Evolutionary conservation across 768 basidiomycete species (phyloP).

Genomic region (Amanita thiersii): DNA sequence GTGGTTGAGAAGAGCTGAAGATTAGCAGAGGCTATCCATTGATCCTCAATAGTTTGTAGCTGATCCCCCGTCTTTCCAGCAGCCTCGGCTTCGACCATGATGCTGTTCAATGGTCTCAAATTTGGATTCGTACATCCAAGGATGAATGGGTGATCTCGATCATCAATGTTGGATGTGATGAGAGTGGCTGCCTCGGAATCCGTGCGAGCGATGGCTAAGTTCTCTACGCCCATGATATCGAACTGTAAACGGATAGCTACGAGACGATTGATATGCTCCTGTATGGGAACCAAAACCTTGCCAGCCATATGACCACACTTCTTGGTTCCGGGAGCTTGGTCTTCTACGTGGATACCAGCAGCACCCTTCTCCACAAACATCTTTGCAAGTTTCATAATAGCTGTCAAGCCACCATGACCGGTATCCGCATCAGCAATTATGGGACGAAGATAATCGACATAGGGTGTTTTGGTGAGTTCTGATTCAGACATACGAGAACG

Average conservation of each 20-base stretch:
- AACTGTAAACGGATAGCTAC: constrained; percentile 96
- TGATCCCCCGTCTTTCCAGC: constrained; percentile 71
- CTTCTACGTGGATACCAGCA: constrained; percentile 96
- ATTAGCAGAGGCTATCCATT: constrained; percentile 75
- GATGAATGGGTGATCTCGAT: constrained; percentile 96
- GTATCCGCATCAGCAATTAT: constrained; percentile 97
- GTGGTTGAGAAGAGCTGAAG: constrained; percentile 72
- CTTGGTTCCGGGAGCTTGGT: constrained; percentile 96
- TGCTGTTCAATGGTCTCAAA: constrained; percentile 59
- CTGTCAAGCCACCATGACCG: constrained; percentile 96
- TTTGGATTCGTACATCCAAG: constrained; percentile 80
- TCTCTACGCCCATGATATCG: constrained; percentile 97
- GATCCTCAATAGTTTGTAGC: constrained; percentile 83
- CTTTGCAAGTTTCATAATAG: constrained; percentile 97
- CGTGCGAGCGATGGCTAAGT: constrained; percentile 88
- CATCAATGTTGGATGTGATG: constrained; percentile 93
- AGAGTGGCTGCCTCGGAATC: constrained; percentile 98
- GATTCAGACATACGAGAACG: constrained; percentile 64
- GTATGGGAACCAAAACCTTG: constrained; percentile 94
- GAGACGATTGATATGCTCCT: constrained; percentile 96
- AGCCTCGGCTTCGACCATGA: constrained; percentile 82
- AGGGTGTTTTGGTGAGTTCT: constrained; percentile 62
- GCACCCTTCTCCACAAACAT: constrained; percentile 99
- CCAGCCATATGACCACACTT: constrained; percentile 95
- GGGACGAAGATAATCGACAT: constrained; percentile 87